A percentile compares a stretch with the other conserved stretches of the same genome.
Conservation (phyloP, 495 filamentous ascomycete species). For the Trypethelium eluteriae region DNA sequence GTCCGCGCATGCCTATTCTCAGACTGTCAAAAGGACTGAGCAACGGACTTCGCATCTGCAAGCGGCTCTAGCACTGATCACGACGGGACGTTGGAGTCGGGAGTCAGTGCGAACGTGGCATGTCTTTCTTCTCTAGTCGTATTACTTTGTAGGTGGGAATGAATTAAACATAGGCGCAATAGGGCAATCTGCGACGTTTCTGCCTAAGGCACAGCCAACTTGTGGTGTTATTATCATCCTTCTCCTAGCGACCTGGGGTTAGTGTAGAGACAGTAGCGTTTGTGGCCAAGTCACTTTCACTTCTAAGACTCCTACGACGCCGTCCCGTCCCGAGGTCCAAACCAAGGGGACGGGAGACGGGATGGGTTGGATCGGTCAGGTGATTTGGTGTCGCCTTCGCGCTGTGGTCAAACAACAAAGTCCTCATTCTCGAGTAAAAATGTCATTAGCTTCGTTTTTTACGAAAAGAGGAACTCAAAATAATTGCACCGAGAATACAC, state of each 20-base stretch:
- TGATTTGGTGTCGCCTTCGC: constrained; percentile 3
- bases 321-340: no score
- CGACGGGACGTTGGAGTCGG: background rate
- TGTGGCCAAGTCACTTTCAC: no score
- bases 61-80: background rate
- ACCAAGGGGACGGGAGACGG: no score
- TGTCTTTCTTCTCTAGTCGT: background rate
- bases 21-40: background rate
- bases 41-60: background rate
- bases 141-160: no score
- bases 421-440: background rate
- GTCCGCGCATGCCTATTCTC: background rate
- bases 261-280: no score
- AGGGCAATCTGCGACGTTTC: background rate
- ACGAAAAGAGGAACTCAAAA: no score
- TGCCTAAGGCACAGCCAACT: constrained; percentile 7
- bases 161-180: background rate
- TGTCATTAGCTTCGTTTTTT: no score
- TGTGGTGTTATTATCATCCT: background rate
- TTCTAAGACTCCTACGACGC: no score
- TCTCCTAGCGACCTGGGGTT: background rate
- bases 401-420: background rate
- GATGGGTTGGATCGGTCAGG: background rate
- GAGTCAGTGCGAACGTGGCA: background rate
- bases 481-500: no score